phyloP scores from a whole-genome alignment of 768 basidiomycete species.

The Dendrothele bispora region DNA sequence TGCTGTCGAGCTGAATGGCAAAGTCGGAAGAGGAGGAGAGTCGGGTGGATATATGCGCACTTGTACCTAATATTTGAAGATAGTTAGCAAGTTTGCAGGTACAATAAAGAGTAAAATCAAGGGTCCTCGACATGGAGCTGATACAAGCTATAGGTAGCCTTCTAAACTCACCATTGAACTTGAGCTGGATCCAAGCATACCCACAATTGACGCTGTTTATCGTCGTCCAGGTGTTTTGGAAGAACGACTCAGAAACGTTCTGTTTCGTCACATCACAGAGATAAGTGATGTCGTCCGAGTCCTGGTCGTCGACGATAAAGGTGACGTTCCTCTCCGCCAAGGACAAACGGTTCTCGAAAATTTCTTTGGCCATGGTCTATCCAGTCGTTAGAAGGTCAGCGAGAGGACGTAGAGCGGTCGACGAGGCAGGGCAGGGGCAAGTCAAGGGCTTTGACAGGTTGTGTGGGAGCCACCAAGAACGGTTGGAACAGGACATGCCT shows the following conservation, averaged over 20 bases:
- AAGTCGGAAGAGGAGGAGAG: slow-evolving; percentile 19
- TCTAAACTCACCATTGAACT: slow-evolving; percentile 40
- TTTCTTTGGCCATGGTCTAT: no score
- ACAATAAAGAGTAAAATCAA: background rate
- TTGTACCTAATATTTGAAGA: slow-evolving; percentile 25
- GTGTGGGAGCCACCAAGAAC: no score
- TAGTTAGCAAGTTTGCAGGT: background rate
- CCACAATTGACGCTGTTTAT: slow-evolving; percentile 28
- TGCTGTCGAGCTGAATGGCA: slow-evolving; percentile 37
- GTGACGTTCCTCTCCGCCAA: slow-evolving; percentile 14
- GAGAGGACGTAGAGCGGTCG: no score
- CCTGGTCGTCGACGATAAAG: slow-evolving; percentile 41
- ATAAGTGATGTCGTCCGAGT: slow-evolving; percentile 32
- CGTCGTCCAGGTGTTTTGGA: slow-evolving; percentile 40
- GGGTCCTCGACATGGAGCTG: no score
- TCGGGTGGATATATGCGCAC: slow-evolving; percentile 28
- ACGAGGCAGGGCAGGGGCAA: no score
- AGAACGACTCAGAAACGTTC: slow-evolving; percentile 32
- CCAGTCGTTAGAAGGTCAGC: no score
- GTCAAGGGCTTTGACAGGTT: no score
- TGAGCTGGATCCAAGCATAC: slow-evolving; percentile 39
- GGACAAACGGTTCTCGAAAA: no score
- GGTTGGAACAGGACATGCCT: no score
- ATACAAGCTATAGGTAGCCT: no score
- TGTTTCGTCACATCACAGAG: slow-evolving; percentile 35